Conservation (phyloP, 1,284 basidiomycete genomes). For the Gymnopus androsaceus region DNA sequence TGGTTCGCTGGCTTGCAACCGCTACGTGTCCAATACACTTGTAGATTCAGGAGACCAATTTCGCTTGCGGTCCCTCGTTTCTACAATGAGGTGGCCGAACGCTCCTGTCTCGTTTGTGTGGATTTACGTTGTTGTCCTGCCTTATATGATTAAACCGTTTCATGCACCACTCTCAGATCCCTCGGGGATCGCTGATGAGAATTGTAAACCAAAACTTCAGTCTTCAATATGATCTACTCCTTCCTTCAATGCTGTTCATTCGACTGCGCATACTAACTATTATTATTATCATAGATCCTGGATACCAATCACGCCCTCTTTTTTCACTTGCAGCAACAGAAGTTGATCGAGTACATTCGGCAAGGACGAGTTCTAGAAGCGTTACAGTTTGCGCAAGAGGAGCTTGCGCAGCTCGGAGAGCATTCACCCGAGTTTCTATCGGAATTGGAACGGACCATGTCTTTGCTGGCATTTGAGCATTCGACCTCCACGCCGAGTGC, state of each 20-base stretch:
- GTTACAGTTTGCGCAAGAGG: conserved; percentile 87
- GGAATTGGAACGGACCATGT: conserved; percentile 95
- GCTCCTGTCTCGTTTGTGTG: neutral
- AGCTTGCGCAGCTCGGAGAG: conserved; percentile 92
- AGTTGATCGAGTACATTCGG: conserved; percentile 93
- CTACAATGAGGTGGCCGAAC: neutral
- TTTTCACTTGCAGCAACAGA: conserved; percentile 93
- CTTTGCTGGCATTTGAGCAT: conserved; percentile 87
- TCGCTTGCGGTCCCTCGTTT: neutral
- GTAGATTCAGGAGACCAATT: neutral
- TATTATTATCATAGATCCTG: conserved; percentile 72
- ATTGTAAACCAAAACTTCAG: conserved; percentile 78
- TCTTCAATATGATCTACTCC: conserved; percentile 81
- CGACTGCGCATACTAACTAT: conserved; percentile 20
- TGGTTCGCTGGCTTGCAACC: neutral
- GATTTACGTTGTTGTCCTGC: conserved; percentile 17
- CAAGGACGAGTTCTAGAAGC: conserved; percentile 80
- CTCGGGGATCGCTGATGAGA: conserved; percentile 73
- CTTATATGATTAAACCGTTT: conserved; percentile 81
- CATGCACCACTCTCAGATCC: conserved; percentile 99
- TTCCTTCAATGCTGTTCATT: conserved; percentile 15
- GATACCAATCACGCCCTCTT: conserved; percentile 90
- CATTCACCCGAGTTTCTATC: conserved; percentile 91
- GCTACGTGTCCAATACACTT: neutral
- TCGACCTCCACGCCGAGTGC: conserved; percentile 62